Evolutionary conservation across 805 yeast species (phyloP).

Genomic region (Wickerhamiella vanderwaltii): DNA sequence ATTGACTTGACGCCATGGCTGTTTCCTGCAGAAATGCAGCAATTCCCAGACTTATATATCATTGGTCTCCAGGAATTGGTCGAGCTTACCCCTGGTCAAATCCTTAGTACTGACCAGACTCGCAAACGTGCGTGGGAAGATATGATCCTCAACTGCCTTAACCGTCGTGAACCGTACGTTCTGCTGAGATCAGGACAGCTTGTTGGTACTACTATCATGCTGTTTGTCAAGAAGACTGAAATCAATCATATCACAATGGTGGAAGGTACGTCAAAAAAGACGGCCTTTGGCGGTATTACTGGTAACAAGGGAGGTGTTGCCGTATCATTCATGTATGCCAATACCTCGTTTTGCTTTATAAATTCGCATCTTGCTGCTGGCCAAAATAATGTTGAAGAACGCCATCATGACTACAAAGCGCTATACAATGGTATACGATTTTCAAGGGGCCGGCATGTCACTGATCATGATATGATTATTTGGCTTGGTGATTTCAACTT

Average conservation of each 20-base stretch:
- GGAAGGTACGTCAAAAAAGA: slow-evolving; percentile 88
- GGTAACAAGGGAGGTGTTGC: slow-evolving; percentile 97
- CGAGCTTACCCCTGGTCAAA: slow-evolving; percentile 83
- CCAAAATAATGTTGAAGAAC: slow-evolving; percentile 60
- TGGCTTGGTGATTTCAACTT: slow-evolving; percentile 97
- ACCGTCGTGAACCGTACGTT: slow-evolving; percentile 44
- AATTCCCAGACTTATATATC: slow-evolving; percentile 67
- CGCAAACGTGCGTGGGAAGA: slow-evolving; percentile 71
- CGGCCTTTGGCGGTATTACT: slow-evolving; percentile 93
- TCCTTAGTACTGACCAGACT: slow-evolving; percentile 72
- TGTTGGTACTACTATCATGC: slow-evolving; percentile 73
- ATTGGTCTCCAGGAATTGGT: slow-evolving; percentile 91
- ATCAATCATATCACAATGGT: slow-evolving; percentile 59
- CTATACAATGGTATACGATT: slow-evolving; percentile 67
- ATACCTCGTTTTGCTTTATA: slow-evolving; percentile 68
- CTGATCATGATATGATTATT: slow-evolving; percentile 73
- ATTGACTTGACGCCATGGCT: slow-evolving; percentile 67
- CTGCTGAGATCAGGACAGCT: slow-evolving; percentile 74
- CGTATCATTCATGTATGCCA: slow-evolving; percentile 70
- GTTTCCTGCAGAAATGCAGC: slow-evolving; percentile 41
- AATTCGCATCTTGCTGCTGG: slow-evolving; percentile 97
- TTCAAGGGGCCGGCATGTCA: slow-evolving; percentile 59
- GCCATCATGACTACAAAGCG: slow-evolving; percentile 72
- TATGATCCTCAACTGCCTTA: slow-evolving; percentile 49
- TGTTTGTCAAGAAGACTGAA: slow-evolving; percentile 55